phyloP scores from a whole-genome alignment of 345 rosid species.

The Anacardium occidentale region DNA sequence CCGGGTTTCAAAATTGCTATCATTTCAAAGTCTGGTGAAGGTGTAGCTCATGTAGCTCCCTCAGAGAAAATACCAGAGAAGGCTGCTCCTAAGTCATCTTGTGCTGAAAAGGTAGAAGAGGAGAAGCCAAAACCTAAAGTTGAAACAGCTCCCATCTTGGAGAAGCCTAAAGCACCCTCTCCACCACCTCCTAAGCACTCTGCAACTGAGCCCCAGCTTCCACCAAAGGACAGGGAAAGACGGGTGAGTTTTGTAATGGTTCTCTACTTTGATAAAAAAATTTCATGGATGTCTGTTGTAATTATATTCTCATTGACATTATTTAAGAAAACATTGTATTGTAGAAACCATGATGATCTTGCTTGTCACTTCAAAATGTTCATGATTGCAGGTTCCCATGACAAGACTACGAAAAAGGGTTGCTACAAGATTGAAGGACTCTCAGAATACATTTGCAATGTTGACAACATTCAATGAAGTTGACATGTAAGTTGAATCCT shows the following conservation, averaged over 20 bases:
- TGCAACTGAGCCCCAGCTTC: constrained; percentile 94
- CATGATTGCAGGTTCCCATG: constrained; percentile 82
- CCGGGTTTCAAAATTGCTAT: constrained; percentile 85
- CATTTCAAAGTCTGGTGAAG: constrained; percentile 82
- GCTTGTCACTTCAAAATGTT: constrained; percentile 11
- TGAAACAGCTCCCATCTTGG: constrained; percentile 42
- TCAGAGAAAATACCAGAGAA: constrained; percentile 56
- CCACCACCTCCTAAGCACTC: constrained; percentile 63
- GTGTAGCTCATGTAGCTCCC: constrained; percentile 78
- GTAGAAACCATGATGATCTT: constrained; percentile 19
- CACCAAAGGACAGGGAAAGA: constrained; percentile 99
- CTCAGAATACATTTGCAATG: constrained; percentile 95
- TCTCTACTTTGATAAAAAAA: background rate
- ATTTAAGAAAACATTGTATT: constrained; percentile 8
- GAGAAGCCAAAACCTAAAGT: constrained; percentile 49
- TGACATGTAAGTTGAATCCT: constrained; percentile 65
- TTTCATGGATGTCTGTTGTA: background rate
- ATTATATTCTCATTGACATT: no score
- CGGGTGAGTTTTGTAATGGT: constrained; percentile 47
- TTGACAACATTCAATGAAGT: constrained; percentile 98
- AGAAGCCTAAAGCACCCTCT: constrained; percentile 57
- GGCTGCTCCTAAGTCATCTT: constrained; percentile 53
- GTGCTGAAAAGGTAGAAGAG: constrained; percentile 33
- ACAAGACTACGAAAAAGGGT: constrained; percentile 96
- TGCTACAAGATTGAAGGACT: constrained; percentile 91